A percentile compares a stretch with the other conserved stretches of the same genome.
Evolutionary conservation across 225 moss, liverwort and hornwort genomes (phyloP).

Genomic region (Pseudoscleropodium purum): DNA sequence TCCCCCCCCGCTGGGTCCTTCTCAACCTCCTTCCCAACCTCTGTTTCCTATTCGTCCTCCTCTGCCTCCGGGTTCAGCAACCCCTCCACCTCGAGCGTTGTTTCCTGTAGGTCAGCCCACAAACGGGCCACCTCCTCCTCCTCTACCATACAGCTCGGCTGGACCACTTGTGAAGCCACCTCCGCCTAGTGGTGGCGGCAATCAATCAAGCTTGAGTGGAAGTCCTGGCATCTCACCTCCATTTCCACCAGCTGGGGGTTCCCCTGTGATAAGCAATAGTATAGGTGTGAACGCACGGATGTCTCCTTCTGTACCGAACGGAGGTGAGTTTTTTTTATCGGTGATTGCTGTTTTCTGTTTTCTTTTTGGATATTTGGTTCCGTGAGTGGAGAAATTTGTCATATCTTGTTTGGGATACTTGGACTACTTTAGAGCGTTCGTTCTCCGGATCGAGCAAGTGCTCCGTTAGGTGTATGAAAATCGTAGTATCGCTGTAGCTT

Average conservation of each 20-base stretch:
- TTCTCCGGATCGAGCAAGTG: too few relatives aligned
- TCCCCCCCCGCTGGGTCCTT: slow-evolving; percentile 33
- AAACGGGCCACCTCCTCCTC: slow-evolving; percentile 14
- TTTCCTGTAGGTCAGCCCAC: slow-evolving; percentile 40
- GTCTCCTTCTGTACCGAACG: slow-evolving; percentile 27
- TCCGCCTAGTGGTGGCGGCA: slow-evolving; percentile 21
- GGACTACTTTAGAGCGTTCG: too few relatives aligned
- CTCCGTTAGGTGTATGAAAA: too few relatives aligned
- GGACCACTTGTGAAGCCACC: slow-evolving; percentile 21
- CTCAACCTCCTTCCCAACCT: slow-evolving; percentile 53
- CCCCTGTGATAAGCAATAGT: slow-evolving; percentile 13
- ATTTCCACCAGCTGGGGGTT: slow-evolving; percentile 2
- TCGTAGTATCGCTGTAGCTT: too few relatives aligned
- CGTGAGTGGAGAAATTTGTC: too few relatives aligned
- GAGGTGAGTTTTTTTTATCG: slow-evolving; percentile 8
- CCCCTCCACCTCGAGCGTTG: slow-evolving; percentile 28
- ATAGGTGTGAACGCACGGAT: slow-evolving; percentile 3
- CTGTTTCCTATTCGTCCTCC: slow-evolving; percentile 75
- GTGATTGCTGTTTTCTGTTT: too few relatives aligned
- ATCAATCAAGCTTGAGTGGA: slow-evolving; percentile 22
- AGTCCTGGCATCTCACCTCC: slow-evolving; percentile 16
- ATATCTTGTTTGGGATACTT: too few relatives aligned
- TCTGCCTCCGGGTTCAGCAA: slow-evolving; percentile 37
- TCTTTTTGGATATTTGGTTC: too few relatives aligned
- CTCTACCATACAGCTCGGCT: slow-evolving; percentile 16